Evolutionary conservation across 129 eudicot species (phyloP).

Genomic region (Scalesia atractyloides): DNA sequence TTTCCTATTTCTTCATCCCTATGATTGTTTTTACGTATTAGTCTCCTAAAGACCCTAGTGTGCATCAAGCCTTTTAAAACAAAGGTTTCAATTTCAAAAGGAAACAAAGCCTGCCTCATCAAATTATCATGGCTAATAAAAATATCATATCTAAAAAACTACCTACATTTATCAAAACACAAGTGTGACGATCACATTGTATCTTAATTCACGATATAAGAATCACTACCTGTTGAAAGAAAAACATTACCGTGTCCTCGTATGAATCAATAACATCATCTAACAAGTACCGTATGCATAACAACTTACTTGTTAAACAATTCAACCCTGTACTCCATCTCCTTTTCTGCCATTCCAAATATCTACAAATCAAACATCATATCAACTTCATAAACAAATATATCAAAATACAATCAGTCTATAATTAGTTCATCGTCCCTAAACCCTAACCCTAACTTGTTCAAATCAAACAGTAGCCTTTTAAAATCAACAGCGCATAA

Average conservation of each 20-base stretch:
- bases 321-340: constrained; percentile 85
- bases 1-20: too few species aligned
- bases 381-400: neutral
- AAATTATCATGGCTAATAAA: too few species aligned
- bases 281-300: neutral
- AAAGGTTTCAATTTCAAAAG: neutral
- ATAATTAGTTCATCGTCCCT: too few species aligned
- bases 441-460: neutral
- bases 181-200: neutral
- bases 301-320: constrained; percentile 67
- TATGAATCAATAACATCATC: constrained; percentile 15
- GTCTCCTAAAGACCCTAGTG: too few species aligned
- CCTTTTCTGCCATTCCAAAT: constrained; percentile 69
- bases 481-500: neutral
- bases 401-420: neutral
- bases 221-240: neutral
- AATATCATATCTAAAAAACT: neutral
- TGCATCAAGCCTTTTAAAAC: too few species aligned
- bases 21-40: too few species aligned
- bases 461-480: neutral
- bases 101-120: neutral
- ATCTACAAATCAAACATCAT: constrained; percentile 40
- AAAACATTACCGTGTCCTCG: neutral
- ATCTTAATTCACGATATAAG: neutral
- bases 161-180: neutral